These are phyloP conservation scores for Eucalyptus urophylla DNA, from an alignment of 345 rosid species.

Conservation along the genomic window DNA sequence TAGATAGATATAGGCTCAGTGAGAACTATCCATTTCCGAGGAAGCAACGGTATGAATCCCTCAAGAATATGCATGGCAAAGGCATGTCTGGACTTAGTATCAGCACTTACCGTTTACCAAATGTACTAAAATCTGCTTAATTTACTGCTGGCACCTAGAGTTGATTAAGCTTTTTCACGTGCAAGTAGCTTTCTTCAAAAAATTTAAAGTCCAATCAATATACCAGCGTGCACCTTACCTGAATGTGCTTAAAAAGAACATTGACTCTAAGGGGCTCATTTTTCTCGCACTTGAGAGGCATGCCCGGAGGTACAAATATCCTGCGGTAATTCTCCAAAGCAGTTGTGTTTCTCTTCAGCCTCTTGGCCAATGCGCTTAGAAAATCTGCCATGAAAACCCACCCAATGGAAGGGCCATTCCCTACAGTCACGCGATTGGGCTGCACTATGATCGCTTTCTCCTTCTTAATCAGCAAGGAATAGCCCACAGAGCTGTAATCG, in stretches of 20 bases:
- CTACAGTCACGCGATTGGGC: slow-evolving; percentile 56
- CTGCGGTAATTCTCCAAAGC: slow-evolving; percentile 55
- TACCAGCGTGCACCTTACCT: slow-evolving; percentile 17
- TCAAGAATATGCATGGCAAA: background rate
- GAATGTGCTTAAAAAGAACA: slow-evolving; percentile 63
- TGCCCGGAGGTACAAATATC: slow-evolving; percentile 46
- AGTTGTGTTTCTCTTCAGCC: slow-evolving; percentile 42
- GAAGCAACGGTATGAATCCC: background rate
- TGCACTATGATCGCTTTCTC: slow-evolving; percentile 47
- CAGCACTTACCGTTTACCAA: background rate
- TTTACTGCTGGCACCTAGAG: background rate
- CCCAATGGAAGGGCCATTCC: slow-evolving; percentile 63
- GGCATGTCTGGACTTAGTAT: background rate
- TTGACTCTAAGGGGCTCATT: slow-evolving; percentile 57
- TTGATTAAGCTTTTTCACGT: background rate
- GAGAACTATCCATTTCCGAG: background rate
- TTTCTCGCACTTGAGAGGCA: slow-evolving; percentile 33
- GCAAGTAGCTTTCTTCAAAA: background rate
- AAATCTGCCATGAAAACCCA: slow-evolving; percentile 75
- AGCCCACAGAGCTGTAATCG: slow-evolving; percentile 70
- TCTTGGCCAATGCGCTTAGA: slow-evolving; percentile 47
- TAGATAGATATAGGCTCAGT: background rate
- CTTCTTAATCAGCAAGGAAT: slow-evolving; percentile 57
- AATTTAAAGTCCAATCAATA: background rate
- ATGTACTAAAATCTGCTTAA: background rate